Base-by-base conservation (phyloP, 2,329 filamentous ascomycete species). In the Ophiostoma piceae region DNA sequence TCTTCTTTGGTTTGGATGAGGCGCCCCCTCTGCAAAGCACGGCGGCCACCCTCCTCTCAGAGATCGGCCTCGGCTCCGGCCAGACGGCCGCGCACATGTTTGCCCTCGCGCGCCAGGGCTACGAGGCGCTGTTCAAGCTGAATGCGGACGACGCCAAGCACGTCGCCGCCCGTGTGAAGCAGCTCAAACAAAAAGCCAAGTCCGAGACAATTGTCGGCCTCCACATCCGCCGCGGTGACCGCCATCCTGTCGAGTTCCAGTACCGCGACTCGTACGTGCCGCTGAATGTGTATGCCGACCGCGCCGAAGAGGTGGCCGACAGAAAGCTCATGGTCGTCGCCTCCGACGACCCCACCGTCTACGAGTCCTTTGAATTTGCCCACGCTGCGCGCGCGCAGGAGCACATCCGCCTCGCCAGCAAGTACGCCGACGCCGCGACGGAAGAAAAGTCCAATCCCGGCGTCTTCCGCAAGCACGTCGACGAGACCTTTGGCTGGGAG, bases 401-500 rank as follows among this genome's bases (percentile, higher is more conserved):
- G 75, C 87, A 87, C 71, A 94, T 96, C 76, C 86, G 88, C 29
- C 84, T 96, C 7, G 91, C 91, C 9, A 88, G 87, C 67, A 91
- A 91, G 76, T 22, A 37, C 16, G 22, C 43, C 35, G 65, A 66
- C n/a, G 65, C 4, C 9, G 11, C 37, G 22, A 26, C 65, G 39
- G 39, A 26, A 11, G 22, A 41, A 14, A 41, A 67, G 14, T 68
- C 68, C 65, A 67, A 69, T 26, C 62, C 32, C 1, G 32, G 35
- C 19, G 80, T 84, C 7, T 86, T 90, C 76, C 84, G 84, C 73
- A 87, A 85, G 74, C 92, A 91, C 77, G 84, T 91, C 47, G 91
- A 93, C 71, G 89, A 93, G 76, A 86, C 88, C 1, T 88, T 92
- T 57, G 92, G 92, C 39, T 96, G 92, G 92, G 92, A 96, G 77